Evolutionary conservation across 2,329 filamentous ascomycete genomes (phyloP).

Genomic region (Aureobasidium sp.): DNA sequence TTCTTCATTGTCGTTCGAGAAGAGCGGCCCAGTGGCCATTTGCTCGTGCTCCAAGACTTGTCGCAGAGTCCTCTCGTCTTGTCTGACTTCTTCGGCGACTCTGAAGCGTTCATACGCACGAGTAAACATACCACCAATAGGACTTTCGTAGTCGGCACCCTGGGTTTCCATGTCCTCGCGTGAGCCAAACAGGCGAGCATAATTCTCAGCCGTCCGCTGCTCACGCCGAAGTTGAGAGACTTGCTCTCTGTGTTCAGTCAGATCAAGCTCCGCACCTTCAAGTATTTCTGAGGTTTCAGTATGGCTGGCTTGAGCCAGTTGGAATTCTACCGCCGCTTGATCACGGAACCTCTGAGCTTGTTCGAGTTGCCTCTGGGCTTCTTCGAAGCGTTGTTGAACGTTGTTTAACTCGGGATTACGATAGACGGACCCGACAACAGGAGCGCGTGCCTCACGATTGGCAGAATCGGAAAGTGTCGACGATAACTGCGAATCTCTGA

Average conservation of each 20-base stretch:
- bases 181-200: slow-evolving; percentile 36
- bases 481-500: background rate
- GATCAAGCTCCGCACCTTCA: slow-evolving; percentile 26
- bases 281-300: slow-evolving; percentile 17
- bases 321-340: slow-evolving; percentile 23
- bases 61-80: slow-evolving; percentile 25
- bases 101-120: slow-evolving; percentile 36
- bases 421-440: slow-evolving; percentile 8
- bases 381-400: slow-evolving; percentile 24
- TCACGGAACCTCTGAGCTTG: slow-evolving; percentile 25
- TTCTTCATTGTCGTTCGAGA: slow-evolving; percentile 13
- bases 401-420: slow-evolving; percentile 19
- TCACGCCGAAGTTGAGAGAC: slow-evolving; percentile 27
- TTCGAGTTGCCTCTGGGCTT: slow-evolving; percentile 24
- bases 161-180: slow-evolving; percentile 38
- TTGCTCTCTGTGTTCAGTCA: slow-evolving; percentile 23
- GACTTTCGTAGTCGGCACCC: slow-evolving; percentile 40
- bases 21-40: slow-evolving; percentile 6
- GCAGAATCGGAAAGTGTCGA: background rate
- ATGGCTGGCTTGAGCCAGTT: slow-evolving; percentile 5
- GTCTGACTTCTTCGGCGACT: slow-evolving; percentile 31
- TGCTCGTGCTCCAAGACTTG: slow-evolving; percentile 25
- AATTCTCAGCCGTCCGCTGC: slow-evolving; percentile 29
- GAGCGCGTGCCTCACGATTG: slow-evolving; percentile 1
- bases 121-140: slow-evolving; percentile 39